Evolutionary conservation across 495 filamentous ascomycete genomes (phyloP).

Genomic region (Aspergillus bertholletiae): DNA sequence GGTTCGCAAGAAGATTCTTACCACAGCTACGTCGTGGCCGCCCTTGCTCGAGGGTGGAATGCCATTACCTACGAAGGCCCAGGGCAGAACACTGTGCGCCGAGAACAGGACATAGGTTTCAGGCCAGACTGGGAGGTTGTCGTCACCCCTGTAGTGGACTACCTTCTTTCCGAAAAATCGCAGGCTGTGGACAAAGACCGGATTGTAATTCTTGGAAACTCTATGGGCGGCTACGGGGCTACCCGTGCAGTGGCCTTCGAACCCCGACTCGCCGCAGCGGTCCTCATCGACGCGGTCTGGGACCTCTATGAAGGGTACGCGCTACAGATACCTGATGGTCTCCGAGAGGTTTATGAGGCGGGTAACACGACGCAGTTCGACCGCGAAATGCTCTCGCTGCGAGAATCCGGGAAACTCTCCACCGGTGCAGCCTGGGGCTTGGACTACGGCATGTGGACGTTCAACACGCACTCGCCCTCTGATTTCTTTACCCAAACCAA

Average conservation of each 20-base stretch:
- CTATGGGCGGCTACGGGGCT: conserved; percentile 54
- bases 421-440: too few species aligned
- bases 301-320: too few species aligned
- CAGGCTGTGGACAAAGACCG: conserved; percentile 45
- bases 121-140: conserved; percentile 42
- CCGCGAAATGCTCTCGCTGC: too few species aligned
- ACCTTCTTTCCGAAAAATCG: conserved; percentile 16
- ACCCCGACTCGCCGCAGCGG: conserved; percentile 32
- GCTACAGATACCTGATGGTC: too few species aligned
- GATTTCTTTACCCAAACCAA: too few species aligned
- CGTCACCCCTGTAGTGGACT: conserved; percentile 38
- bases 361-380: too few species aligned
- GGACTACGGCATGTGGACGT: too few species aligned
- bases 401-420: too few species aligned
- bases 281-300: conserved; percentile 36
- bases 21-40: too few species aligned
- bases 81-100: conserved; percentile 34
- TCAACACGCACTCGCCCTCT: too few species aligned
- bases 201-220: conserved; percentile 59
- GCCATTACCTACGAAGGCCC: conserved; percentile 42
- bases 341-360: too few species aligned
- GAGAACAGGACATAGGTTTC: conserved; percentile 37
- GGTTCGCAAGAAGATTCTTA: too few species aligned
- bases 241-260: conserved; percentile 37
- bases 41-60: conserved; percentile 41